Evolutionary conservation across 805 yeast genomes (phyloP).

Genomic region (Yarrowia sp.): DNA sequence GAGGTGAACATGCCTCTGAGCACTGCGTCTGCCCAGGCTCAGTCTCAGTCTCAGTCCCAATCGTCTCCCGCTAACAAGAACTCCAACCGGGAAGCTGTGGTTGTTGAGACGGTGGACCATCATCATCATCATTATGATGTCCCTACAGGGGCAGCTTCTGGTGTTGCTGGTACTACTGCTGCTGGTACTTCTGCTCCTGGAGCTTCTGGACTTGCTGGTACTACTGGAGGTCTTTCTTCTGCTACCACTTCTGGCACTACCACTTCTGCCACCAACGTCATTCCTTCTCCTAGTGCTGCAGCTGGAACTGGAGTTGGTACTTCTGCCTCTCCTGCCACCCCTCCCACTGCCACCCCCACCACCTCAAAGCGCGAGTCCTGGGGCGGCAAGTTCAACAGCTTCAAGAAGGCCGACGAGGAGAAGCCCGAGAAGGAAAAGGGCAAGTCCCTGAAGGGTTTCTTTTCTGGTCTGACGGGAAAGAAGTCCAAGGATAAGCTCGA

Average conservation of each 20-base stretch:
- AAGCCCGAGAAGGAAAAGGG: slow-evolving; percentile 11
- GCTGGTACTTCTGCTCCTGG: not conserved
- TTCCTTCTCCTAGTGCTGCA: slow-evolving; percentile 4
- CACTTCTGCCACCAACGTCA: not conserved
- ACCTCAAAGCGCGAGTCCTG: slow-evolving; percentile 25
- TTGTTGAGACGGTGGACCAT: slow-evolving; percentile 5
- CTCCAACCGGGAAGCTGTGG: slow-evolving; percentile 14
- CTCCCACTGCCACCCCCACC: slow-evolving; percentile 1
- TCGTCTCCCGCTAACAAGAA: slow-evolving; percentile 8
- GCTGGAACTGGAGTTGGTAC: not conserved
- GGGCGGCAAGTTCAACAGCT: slow-evolving; percentile 36
- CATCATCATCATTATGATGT: slow-evolving; percentile 10
- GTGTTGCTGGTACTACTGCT: slow-evolving; percentile 1
- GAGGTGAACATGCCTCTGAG: slow-evolving; percentile 27
- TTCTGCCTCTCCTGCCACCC: no score
- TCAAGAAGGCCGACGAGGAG: slow-evolving; percentile 23
- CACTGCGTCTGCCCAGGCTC: not conserved
- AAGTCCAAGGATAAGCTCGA: slow-evolving; percentile 15
- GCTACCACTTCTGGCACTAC: not conserved
- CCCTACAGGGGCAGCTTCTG: not conserved
- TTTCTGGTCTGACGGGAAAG: slow-evolving; percentile 17
- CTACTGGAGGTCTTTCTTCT: not conserved
- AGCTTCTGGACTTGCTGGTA: slow-evolving; percentile 1
- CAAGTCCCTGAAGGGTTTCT: slow-evolving; percentile 34
- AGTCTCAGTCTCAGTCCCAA: not conserved